A percentile compares a stretch with the other conserved stretches of the same genome.
These are phyloP conservation scores for Acanthamoeba royreba DNA, from an alignment of 208 protist genomes.

Conservation along the genomic window DNA sequence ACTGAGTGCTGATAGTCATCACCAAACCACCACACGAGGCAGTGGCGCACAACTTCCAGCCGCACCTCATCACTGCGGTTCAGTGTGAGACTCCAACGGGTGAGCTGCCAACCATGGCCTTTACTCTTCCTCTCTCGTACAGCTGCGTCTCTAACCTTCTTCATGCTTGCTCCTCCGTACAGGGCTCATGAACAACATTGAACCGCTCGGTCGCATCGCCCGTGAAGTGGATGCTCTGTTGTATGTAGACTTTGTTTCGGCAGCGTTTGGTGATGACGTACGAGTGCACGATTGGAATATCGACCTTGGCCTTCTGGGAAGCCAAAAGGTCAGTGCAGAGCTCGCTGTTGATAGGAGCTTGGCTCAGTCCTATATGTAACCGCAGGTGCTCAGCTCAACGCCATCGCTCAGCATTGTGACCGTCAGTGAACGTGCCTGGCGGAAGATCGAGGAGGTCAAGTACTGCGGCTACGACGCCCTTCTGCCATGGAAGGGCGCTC, in stretches of 20 bases:
- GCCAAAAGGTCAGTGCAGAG: slow-evolving; percentile 13
- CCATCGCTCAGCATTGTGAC: slow-evolving; percentile 22
- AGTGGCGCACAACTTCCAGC: background rate
- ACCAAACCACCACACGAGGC: background rate
- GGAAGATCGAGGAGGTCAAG: background rate
- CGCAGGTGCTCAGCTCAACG: background rate
- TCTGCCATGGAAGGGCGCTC: background rate
- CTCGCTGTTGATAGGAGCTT: background rate
- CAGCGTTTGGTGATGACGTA: background rate
- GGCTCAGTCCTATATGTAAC: background rate
- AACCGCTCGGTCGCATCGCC: background rate
- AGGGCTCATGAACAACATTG: slow-evolving; percentile 10
- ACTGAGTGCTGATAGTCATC: background rate
- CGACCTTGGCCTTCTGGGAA: slow-evolving; percentile 29
- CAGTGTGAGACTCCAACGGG: slow-evolving; percentile 24
- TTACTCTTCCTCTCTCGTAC: background rate
- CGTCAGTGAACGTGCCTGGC: slow-evolving; percentile 27
- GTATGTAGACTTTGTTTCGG: slow-evolving; percentile 39
- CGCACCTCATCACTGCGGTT: slow-evolving; percentile 42
- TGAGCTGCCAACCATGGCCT: background rate
- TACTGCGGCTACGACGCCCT: slow-evolving; percentile 30
- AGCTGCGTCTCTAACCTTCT: background rate
- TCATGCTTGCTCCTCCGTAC: background rate
- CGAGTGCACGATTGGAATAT: slow-evolving; percentile 22
- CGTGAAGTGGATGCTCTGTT: background rate